Base-by-base conservation (phyloP, 306 rosid genomes). In the Hippophae gyantsensis region DNA sequence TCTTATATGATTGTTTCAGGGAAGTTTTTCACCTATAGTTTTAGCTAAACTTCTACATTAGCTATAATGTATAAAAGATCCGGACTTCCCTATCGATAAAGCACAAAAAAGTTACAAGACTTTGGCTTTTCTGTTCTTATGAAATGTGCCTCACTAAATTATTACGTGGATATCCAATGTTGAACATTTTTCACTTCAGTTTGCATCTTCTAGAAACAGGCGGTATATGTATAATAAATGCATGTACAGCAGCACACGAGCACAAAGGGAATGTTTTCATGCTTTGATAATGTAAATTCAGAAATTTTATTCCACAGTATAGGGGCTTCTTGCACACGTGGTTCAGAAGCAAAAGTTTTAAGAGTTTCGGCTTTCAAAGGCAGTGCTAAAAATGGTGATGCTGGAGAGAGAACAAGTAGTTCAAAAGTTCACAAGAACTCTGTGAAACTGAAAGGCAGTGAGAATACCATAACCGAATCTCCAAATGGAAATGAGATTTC, bases 281-380 rank as follows among this genome's bases (percentile, higher is more conserved):
- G 42, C 71, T 70, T 56, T 60, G 65, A 52, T 64, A 66, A 66
- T 64, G 59, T 67, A 61, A 64, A 78, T 67, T 73, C 62, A 72
- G 73, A 78, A 71, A 71, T 49, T 60, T 78, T 84, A 64, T 84
- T 84, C 75, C 93, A 63, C 84, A 89, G 97, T 84, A 84, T 84
- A 84, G 94, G 94, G 78, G 71, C 82, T 71, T 79, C 80, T 74
- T 66, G 56, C 71, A 78, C 75, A 62, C 54, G 70, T 61, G 84
- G 78, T 61, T 69, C 86, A 79, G 77, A 73, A 61, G 63, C 66
- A 56, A 80, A 73, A 69, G 76, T 78, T 60, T 72, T 82, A 56
- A 85, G 70, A 67, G 71, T 86, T 67, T 78, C 85, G 41, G 83
- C 86, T 77, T 89, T 89, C 71, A 89, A 89, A 76, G 84, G 97